Evolutionary conservation across 495 filamentous ascomycete species (phyloP).

Genomic region (Letharia lupina): DNA sequence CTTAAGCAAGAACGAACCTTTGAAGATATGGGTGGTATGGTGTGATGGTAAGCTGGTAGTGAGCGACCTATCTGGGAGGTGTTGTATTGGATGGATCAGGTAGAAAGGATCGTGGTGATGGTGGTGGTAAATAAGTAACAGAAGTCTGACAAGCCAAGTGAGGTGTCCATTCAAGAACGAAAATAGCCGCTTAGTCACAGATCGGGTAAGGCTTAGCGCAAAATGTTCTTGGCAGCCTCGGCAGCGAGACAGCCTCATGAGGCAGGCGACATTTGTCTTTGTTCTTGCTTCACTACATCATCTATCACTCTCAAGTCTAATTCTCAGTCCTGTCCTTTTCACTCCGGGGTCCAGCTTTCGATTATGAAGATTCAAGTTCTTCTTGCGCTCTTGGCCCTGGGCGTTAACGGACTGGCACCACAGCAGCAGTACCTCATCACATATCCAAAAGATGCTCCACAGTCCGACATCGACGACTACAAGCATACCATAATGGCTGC

Average conservation of each 20-base stretch:
- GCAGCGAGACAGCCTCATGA: no score
- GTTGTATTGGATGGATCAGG: background rate
- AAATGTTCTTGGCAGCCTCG: background rate
- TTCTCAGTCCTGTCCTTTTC: background rate
- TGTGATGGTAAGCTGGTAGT: background rate
- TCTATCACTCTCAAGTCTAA: background rate
- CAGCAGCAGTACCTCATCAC: slow-evolving; percentile 70
- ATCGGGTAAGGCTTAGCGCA: background rate
- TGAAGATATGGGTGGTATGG: background rate
- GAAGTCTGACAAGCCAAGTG: background rate
- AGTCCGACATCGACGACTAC: slow-evolving; percentile 56
- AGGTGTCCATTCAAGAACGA: background rate
- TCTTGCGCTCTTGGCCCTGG: slow-evolving; percentile 41
- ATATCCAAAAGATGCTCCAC: slow-evolving; percentile 65
- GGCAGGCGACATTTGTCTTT: background rate
- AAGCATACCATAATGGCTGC: slow-evolving; percentile 60
- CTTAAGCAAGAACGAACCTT: slow-evolving; percentile 10
- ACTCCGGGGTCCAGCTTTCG: background rate
- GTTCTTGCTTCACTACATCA: background rate
- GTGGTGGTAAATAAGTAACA: background rate
- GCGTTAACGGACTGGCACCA: slow-evolving; percentile 45
- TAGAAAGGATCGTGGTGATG: background rate
- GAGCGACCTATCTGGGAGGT: background rate
- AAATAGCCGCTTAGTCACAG: background rate
- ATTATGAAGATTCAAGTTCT: slow-evolving; percentile 52